Percentiles rank a stretch among this genome's conserved stretches.
Conservation (phyloP, 1,284 basidiomycete species). For the Cryptococcus deneoformans region DNA sequence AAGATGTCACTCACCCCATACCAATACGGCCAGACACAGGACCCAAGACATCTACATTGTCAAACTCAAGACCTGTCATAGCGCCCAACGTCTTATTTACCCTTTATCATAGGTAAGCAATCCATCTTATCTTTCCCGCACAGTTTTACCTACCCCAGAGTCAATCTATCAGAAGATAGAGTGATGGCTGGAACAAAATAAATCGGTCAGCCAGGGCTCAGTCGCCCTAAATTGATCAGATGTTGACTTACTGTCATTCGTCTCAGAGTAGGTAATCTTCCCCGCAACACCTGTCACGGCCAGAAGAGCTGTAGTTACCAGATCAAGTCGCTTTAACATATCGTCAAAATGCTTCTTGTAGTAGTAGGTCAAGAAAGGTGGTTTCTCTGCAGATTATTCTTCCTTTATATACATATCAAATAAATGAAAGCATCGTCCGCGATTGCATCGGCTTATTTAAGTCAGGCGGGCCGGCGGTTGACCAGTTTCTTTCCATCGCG, state of each 20-base stretch:
- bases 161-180: neutral
- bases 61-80: slow-evolving; percentile 11
- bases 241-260: neutral
- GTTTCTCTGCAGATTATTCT: too few species aligned
- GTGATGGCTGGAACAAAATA: neutral
- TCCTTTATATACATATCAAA: too few species aligned
- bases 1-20: neutral
- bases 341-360: too few species aligned
- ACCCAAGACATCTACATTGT: slow-evolving; percentile 16
- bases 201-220: neutral
- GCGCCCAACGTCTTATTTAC: slow-evolving; percentile 16
- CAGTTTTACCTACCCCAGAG: neutral
- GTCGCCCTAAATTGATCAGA: neutral
- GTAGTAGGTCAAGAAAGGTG: too few species aligned
- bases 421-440: too few species aligned
- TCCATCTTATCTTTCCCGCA: too few species aligned
- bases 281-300: neutral
- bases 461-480: too few species aligned
- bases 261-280: neutral
- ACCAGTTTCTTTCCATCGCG: too few species aligned
- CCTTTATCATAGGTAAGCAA: neutral
- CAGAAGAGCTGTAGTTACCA: too few species aligned
- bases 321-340: too few species aligned
- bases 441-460: too few species aligned
- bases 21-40: slow-evolving; percentile 6